Base-by-base conservation (phyloP, 106 monocot genomes). In the Dioscorea alata region DNA sequence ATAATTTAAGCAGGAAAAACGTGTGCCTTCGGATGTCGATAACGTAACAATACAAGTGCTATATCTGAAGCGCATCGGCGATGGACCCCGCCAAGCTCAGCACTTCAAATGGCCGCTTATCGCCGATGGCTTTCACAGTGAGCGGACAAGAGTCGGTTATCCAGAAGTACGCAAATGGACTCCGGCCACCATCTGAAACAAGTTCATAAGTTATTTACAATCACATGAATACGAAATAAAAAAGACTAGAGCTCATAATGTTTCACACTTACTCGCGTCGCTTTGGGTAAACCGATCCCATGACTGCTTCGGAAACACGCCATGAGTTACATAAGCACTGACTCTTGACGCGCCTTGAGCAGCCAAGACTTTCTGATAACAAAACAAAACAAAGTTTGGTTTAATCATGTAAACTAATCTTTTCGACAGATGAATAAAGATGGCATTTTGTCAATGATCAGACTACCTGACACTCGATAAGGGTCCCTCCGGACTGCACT, bases 311-410 rank as follows among this genome's bases (percentile, higher is more conserved):
- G 96, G 96, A 63, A 97, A 97, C 58, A 97, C 96, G 24, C 81
- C 96, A 72, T 92, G 96, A 2, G 96, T 97, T 23, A 97, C 96
- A 49, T 92, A 97, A 12, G 96, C 92, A 69, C 96, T 97, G 58
- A 97, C 96, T 84, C 86, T 89, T 25, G 86, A 42, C 59, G 96
- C 92, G 68, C 89, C 92, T 65, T 89, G 75, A 72, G 83, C 71
- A 48, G 96, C 82, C 64, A 96, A 78, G 63, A 89, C 89, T 89
- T 89, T 96, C 96, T 96, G 74, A 18, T 49, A 58, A 51, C 19
- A 3, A 28, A 28, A 28, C 28, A 28, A 23, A 56, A 8, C n/a
- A 34, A 33, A 42, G 42, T 42, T 42, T 33, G 19, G 0, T 20
- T 61, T 14, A 6, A 23, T 21, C 4, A 28, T 42, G 4, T 42